A percentile compares a stretch with the other conserved stretches of the same genome.
Evolutionary conservation across 495 filamentous ascomycete genomes (phyloP).

Genomic region (Annulohypoxylon maeteangense): DNA sequence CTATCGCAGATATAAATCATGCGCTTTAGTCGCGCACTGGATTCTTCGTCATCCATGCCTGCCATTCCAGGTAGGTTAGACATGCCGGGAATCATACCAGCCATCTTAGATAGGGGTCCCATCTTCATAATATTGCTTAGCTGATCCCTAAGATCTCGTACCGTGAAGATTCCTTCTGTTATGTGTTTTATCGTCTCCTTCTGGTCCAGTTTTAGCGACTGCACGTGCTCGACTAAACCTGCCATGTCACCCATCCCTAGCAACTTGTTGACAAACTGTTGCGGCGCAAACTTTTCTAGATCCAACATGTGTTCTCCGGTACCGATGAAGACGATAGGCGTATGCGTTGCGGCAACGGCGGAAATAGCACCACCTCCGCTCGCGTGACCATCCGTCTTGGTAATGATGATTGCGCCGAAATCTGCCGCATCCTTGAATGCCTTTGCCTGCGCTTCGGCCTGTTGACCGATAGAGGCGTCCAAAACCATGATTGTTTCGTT

Average conservation of each 20-base stretch:
- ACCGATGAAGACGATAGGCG: constrained; percentile 96
- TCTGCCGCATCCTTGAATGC: constrained; percentile 98
- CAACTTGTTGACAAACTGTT: constrained; percentile 89
- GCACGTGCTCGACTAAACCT: constrained; percentile 95
- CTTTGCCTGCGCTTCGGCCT: constrained; percentile 91
- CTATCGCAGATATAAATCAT: constrained; percentile 99
- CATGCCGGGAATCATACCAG: constrained; percentile 97
- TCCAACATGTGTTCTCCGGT: constrained; percentile 98
- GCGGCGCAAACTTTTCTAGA: constrained; percentile 89
- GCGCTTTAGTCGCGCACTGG: constrained; percentile 87
- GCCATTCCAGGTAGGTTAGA: constrained; percentile 80
- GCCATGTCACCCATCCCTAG: constrained; percentile 98
- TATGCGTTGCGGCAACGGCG: constrained; percentile 96
- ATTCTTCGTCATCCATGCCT: constrained; percentile 96
- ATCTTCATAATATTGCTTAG: constrained; percentile 99
- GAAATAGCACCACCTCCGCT: constrained; percentile 96
- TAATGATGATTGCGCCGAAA: constrained; percentile 98
- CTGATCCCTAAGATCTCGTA: constrained; percentile 95
- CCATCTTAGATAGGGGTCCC: constrained; percentile 96
- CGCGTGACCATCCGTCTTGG: constrained; percentile 96
- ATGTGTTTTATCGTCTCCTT: constrained; percentile 99
- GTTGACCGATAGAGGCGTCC: constrained; percentile 94
- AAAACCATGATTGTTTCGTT: constrained; percentile 99
- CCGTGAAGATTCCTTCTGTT: constrained; percentile 92
- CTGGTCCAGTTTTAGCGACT: constrained; percentile 94